These are phyloP conservation scores for Pseudopediastrum boryanum DNA, from an alignment of 139 green algal species.

Conservation along the genomic window DNA sequence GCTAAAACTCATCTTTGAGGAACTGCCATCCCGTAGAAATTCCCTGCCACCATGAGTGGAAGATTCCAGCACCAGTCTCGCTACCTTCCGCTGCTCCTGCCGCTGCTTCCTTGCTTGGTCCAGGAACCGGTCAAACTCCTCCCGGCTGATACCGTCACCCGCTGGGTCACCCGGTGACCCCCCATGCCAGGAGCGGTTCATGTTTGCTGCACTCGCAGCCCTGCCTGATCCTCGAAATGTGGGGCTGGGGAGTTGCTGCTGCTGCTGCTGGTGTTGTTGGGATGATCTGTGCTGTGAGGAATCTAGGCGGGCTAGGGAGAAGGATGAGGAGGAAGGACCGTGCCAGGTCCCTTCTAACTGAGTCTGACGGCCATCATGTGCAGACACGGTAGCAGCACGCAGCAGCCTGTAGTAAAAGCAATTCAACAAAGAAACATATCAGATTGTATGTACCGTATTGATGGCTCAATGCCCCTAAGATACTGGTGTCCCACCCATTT, in stretches of 20 bases:
- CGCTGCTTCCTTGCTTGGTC: conserved; percentile 39
- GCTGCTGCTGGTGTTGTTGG: too few species aligned
- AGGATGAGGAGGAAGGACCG: background rate
- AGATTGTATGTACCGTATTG: too few species aligned
- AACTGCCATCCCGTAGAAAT: too few species aligned
- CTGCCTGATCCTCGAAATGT: background rate
- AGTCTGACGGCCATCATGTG: too few species aligned
- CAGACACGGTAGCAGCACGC: too few species aligned
- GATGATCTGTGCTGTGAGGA: too few species aligned
- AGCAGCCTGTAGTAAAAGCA: too few species aligned
- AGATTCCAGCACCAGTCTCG: conserved; percentile 52
- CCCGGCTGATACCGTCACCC: background rate
- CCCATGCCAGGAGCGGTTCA: conserved; percentile 24
- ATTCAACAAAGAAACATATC: too few species aligned
- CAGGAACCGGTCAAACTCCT: conserved; percentile 42
- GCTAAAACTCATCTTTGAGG: too few species aligned
- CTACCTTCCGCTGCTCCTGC: conserved; percentile 57
- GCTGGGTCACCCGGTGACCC: background rate
- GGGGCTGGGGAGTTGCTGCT: background rate
- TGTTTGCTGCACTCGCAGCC: background rate
- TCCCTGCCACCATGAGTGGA: conserved; percentile 37
- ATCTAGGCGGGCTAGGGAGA: too few species aligned
- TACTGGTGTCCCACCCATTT: too few species aligned
- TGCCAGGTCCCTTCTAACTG: conserved; percentile 36
- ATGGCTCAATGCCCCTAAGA: too few species aligned